Percentiles rank a stretch among this genome's conserved stretches.
Conservation (phyloP, 1,139 yeast genomes). For the Candida freyschussii region DNA sequence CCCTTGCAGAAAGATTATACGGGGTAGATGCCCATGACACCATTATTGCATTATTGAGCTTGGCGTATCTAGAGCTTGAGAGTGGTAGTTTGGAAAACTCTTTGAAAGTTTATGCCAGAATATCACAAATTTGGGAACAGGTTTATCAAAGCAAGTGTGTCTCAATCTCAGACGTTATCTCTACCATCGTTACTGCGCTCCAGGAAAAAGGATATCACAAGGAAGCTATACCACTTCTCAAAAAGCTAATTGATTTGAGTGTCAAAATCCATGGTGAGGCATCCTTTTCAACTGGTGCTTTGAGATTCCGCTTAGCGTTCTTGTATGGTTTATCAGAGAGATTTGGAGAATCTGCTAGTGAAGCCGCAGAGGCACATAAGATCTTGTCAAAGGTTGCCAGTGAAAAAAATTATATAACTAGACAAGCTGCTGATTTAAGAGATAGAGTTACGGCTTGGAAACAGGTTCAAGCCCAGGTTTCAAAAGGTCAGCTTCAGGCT, state of each 20-base stretch:
- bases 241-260: constrained; percentile 44
- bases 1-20: constrained; percentile 69
- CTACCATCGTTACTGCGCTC: constrained; percentile 59
- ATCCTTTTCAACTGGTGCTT: constrained; percentile 54
- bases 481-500: constrained; percentile 10
- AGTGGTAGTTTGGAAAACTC: constrained; percentile 59
- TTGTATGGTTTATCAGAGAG: constrained; percentile 50
- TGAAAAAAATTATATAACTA: constrained; percentile 20
- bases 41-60: constrained; percentile 64
- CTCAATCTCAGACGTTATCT: constrained; percentile 58
- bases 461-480: constrained; percentile 15
- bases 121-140: constrained; percentile 51
- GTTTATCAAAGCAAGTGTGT: constrained; percentile 63
- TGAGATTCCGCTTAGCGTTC: constrained; percentile 65
- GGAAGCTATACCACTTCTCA: constrained; percentile 47
- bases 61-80: constrained; percentile 67
- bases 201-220: constrained; percentile 46
- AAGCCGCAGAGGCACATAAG: constrained; percentile 13
- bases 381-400: constrained; percentile 15
- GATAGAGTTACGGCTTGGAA: constrained; percentile 14
- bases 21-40: constrained; percentile 83
- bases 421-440: constrained; percentile 18
- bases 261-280: constrained; percentile 47
- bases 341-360: constrained; percentile 43
- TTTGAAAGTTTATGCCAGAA: constrained; percentile 56